Percentiles rank a stretch among this genome's conserved stretches.
phyloP scores from a whole-genome alignment of 176 grass and related monocot genomes.

The Tillandsia leiboldiana region DNA sequence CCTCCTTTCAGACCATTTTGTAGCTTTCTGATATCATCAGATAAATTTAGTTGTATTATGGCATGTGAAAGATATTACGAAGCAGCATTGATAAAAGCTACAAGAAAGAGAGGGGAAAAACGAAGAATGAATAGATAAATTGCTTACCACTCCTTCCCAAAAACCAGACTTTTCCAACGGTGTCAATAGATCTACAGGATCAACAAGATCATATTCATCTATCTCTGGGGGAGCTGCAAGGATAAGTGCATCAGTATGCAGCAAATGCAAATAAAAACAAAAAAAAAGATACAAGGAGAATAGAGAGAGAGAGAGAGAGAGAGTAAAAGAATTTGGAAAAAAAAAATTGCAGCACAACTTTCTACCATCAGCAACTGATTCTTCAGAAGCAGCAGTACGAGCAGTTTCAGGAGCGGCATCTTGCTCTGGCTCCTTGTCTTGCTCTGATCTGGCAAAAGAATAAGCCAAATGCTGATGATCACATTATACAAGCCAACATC shows the following conservation, averaged over 20 bases:
- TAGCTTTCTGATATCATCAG: conserved; percentile 67
- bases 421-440: conserved; percentile 90
- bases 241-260: conserved; percentile 18
- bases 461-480: not conserved
- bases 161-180: conserved; percentile 97
- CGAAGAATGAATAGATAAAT: conserved; percentile 1
- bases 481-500: not conserved
- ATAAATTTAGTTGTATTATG: not conserved
- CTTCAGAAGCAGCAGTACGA: conserved; percentile 47
- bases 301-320: conserved; percentile 1
- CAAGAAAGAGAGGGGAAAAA: conserved; percentile 6
- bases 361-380: conserved; percentile 50
- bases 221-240: conserved; percentile 65
- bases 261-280: not conserved
- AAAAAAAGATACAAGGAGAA: conserved; percentile 1
- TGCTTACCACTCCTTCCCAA: conserved; percentile 93
- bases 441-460: conserved; percentile 73
- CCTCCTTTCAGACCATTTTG: conserved; percentile 99
- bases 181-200: conserved; percentile 92
- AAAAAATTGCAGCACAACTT: not conserved
- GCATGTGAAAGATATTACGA: not conserved
- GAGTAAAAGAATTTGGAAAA: conserved; percentile 10
- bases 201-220: conserved; percentile 98
- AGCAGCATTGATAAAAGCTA: not conserved
- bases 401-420: conserved; percentile 59